A percentile compares a stretch with the other conserved stretches of the same genome.
Evolutionary conservation across 2,329 filamentous ascomycete species (phyloP).

Genomic region (Stachybotrys elegans): DNA sequence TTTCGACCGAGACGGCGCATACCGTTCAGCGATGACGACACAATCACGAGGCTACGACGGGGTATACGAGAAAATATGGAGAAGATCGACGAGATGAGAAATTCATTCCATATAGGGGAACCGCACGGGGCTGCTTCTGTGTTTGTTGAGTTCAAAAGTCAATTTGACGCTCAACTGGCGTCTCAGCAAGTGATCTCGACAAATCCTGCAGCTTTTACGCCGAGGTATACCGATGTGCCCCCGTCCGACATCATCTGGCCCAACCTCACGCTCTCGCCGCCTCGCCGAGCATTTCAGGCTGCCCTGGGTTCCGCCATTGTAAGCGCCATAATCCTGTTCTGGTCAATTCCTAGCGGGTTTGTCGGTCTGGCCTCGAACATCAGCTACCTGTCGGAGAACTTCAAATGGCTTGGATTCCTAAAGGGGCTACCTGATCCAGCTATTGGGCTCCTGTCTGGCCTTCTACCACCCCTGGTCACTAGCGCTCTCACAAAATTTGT

Average conservation of each 20-base stretch:
- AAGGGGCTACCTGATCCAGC: neutral
- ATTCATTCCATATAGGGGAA: neutral
- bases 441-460: neutral
- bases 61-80: neutral
- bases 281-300: neutral
- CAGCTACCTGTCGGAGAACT: neutral
- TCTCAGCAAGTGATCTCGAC: neutral
- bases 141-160: conserved; percentile 2
- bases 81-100: neutral
- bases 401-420: neutral
- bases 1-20: neutral
- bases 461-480: neutral
- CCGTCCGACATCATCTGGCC: conserved; percentile 1
- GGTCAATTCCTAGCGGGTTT: neutral
- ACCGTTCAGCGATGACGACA: neutral
- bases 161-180: neutral
- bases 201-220: neutral
- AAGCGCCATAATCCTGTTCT: neutral
- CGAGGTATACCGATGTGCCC: neutral
- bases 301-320: neutral
- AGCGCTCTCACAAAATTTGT: conserved; percentile 1
- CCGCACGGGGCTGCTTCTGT: neutral
- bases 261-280: neutral
- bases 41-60: neutral
- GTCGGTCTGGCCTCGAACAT: conserved; percentile 2